Base-by-base conservation (phyloP, 306 rosid species). In the Castanea sativa region DNA sequence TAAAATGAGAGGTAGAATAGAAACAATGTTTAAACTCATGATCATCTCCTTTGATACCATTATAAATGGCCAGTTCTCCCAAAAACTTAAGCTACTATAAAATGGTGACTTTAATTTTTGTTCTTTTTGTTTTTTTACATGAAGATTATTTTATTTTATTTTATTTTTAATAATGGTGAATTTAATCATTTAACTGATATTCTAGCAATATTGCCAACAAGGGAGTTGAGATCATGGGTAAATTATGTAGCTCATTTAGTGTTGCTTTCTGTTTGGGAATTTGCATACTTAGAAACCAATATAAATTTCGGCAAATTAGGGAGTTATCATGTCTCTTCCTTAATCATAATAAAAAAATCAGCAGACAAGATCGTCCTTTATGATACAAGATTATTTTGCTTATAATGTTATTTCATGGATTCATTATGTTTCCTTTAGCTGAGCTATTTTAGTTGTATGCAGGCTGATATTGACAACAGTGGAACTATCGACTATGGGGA, bases 401-500 rank as follows among this genome's bases (percentile, higher is more conserved):
- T 72, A 67, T 80, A 68, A 56, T 82, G 76, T 76, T 18, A 76
- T 73, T 68, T 69, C 69, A 68, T 56, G 65, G 43, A 58, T 59
- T 69, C 32, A 60, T 77, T 20, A 32, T 81, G 71, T 77, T 73
- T 49, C 56, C 21, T 78, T 32, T 52, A 49, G 63, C 92, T 83
- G 33, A 90, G 81, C 81, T 77, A 76, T 57, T 82, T 76, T 82
- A 43, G 69, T 83, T 79, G 43, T 88, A 80, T 76, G 45, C 92
- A 94, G 98, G 98, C 98, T 85, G 98, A 94, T 82, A 94, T 94
- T 77, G 98, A 94, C 87, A 94, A 90, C 76, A 94, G 96, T 81
- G 98, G 98, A 69, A 94, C 98, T 33, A 94, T 94, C 76, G 98
- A 94, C 85, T 94, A 94, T 76, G 98, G 98, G 71, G 98, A 94